phyloP scores from a whole-genome alignment of 2,329 filamentous ascomycete genomes.

The Fusarium sp. region DNA sequence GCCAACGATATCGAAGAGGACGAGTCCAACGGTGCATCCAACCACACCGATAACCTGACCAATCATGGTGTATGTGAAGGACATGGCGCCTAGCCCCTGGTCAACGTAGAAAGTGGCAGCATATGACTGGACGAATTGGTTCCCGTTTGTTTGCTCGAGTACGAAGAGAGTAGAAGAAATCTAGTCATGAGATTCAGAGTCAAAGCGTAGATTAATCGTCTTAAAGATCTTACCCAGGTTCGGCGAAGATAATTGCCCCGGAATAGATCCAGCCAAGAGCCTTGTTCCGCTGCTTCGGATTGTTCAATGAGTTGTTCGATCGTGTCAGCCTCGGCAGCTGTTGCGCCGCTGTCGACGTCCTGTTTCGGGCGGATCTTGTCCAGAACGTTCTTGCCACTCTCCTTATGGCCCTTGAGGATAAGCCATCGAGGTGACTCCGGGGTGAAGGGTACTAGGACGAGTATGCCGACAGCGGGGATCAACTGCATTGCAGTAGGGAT shows the following conservation, averaged over 20 bases:
- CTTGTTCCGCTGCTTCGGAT: background rate
- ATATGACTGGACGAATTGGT: background rate
- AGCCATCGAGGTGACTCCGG: too few species aligned
- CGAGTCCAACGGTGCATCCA: background rate
- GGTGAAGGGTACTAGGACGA: too few species aligned
- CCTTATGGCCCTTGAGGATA: background rate
- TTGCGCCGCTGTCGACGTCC: background rate
- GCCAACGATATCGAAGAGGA: background rate
- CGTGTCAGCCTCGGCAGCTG: background rate
- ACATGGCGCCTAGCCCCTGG: background rate
- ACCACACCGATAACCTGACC: background rate
- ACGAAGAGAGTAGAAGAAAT: background rate
- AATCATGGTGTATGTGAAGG: background rate
- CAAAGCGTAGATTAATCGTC: background rate
- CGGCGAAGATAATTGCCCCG: background rate
- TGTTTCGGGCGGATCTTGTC: background rate
- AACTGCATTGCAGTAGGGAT: too few species aligned
- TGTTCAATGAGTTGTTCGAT: background rate
- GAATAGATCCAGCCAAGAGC: background rate
- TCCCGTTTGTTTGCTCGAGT: background rate
- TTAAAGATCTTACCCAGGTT: background rate
- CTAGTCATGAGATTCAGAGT: background rate
- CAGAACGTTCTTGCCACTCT: background rate
- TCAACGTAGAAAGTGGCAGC: background rate
- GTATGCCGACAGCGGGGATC: too few species aligned